A percentile compares a stretch with the other conserved stretches of the same genome.
Evolutionary conservation across 768 basidiomycete species (phyloP).

Genomic region (Leccinellum luteum): DNA sequence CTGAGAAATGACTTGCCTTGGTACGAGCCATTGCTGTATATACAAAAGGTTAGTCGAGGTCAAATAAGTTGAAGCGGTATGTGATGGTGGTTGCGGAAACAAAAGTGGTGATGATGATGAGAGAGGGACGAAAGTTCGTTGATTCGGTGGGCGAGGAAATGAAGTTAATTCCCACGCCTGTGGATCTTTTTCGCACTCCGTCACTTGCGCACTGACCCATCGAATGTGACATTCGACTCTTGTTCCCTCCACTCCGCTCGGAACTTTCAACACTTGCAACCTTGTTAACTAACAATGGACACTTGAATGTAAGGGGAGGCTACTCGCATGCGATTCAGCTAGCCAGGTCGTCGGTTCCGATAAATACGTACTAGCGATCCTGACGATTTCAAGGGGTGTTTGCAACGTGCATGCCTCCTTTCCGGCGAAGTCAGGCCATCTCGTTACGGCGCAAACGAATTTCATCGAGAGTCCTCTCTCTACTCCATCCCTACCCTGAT

Average conservation of each 20-base stretch:
- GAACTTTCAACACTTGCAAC: slow-evolving; percentile 12
- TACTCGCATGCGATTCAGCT: background rate
- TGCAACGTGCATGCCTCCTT: background rate
- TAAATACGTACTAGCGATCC: background rate
- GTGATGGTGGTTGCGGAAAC: slow-evolving; percentile 32
- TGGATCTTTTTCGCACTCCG: slow-evolving; percentile 25
- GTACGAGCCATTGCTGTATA: slow-evolving; percentile 73
- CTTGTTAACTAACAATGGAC: background rate
- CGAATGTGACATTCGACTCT: slow-evolving; percentile 1
- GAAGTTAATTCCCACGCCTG: slow-evolving; percentile 28
- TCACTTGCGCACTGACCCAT: slow-evolving; percentile 34
- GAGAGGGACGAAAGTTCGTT: slow-evolving; percentile 15
- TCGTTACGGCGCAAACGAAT: background rate
- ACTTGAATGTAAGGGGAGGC: background rate
- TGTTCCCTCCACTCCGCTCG: slow-evolving; percentile 1
- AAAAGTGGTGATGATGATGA: slow-evolving; percentile 18
- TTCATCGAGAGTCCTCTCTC: background rate
- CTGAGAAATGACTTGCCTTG: slow-evolving; percentile 50
- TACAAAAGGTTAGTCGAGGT: slow-evolving; percentile 1
- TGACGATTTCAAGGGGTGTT: background rate
- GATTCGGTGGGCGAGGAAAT: slow-evolving; percentile 22
- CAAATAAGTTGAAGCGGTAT: slow-evolving; percentile 11
- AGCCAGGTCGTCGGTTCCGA: background rate
- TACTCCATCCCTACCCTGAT: background rate
- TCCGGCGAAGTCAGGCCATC: background rate